Conservation (phyloP, 768 basidiomycete genomes). For the Xerocomellus dryophilus region DNA sequence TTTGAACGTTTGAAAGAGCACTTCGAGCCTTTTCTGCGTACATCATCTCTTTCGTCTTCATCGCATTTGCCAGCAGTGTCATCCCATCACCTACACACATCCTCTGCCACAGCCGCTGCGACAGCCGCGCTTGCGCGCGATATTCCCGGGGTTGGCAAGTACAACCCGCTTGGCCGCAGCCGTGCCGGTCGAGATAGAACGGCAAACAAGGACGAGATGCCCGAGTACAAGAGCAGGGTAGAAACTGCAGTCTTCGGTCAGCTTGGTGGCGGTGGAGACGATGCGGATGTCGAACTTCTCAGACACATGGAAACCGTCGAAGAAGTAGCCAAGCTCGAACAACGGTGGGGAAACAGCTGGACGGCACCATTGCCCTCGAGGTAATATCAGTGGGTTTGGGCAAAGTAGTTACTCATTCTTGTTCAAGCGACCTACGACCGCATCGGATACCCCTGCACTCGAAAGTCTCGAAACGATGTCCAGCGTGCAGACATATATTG, state of each 20-base stretch:
- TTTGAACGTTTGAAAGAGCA: constrained; percentile 96
- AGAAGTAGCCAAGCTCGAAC: constrained; percentile 68
- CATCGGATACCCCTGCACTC: constrained; percentile 89
- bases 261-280: constrained; percentile 57
- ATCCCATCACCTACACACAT: constrained; percentile 72
- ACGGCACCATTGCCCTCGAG: constrained; percentile 56
- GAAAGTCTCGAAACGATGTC: constrained; percentile 94
- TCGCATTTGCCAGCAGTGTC: constrained; percentile 47
- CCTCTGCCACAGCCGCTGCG: constrained; percentile 85
- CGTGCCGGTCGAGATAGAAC: constrained; percentile 58
- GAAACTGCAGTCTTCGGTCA: constrained; percentile 57
- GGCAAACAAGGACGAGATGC: constrained; percentile 71
- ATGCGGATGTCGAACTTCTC: constrained; percentile 70
- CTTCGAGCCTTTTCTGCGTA: constrained; percentile 91
- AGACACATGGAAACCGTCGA: constrained; percentile 56
- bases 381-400: constrained; percentile 36
- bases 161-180: constrained; percentile 56
- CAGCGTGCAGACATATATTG: constrained; percentile 90
- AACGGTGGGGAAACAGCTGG: constrained; percentile 84
- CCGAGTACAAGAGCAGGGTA: constrained; percentile 70
- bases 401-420: neutral
- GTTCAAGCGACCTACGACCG: constrained; percentile 73
- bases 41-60: constrained; percentile 72
- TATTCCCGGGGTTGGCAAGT: constrained; percentile 77
- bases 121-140: constrained; percentile 87